Conservation (phyloP, 1,284 basidiomycete genomes). For the Amylostereum areolatum region DNA sequence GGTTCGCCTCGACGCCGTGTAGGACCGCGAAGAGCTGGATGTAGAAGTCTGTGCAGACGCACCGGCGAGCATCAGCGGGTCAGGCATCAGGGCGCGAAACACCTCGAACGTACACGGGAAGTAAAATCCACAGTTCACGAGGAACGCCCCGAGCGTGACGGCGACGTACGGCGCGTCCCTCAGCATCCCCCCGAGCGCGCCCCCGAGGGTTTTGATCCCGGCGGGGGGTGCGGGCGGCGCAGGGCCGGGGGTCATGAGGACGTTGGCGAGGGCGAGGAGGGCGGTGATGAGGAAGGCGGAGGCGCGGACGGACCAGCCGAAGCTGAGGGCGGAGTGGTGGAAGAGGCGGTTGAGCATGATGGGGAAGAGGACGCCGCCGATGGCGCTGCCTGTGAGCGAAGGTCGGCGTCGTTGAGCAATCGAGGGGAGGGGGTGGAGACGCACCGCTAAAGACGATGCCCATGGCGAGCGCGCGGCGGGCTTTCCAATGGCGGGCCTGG, state of each 20-base stretch:
- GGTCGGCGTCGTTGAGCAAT: background rate
- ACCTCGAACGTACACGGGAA: constrained; percentile 13
- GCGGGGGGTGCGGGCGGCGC: background rate
- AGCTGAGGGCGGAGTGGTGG: constrained; percentile 28
- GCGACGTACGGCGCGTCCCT: constrained; percentile 3
- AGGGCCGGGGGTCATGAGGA: constrained; percentile 5
- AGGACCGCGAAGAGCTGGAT: constrained; percentile 13
- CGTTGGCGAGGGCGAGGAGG: constrained; percentile 8
- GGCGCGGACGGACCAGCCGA: constrained; percentile 33
- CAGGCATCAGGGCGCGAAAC: background rate
- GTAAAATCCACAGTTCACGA: constrained; percentile 11
- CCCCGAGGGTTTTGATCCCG: background rate
- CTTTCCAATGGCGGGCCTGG: constrained; percentile 39
- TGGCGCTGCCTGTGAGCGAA: constrained; percentile 11
- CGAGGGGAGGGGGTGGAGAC: background rate
- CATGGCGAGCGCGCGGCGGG: constrained; percentile 39
- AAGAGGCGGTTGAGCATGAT: constrained; percentile 43
- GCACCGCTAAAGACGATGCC: constrained; percentile 35
- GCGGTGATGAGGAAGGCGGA: constrained; percentile 9
- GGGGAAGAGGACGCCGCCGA: constrained; percentile 32
- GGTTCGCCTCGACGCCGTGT: constrained; percentile 2
- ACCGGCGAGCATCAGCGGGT: background rate
- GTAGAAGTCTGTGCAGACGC: constrained; percentile 12
- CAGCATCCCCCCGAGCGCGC: background rate
- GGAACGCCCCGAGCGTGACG: constrained; percentile 10